Conservation (phyloP, 2,329 filamentous ascomycete species). For the Apiospora aurea region DNA sequence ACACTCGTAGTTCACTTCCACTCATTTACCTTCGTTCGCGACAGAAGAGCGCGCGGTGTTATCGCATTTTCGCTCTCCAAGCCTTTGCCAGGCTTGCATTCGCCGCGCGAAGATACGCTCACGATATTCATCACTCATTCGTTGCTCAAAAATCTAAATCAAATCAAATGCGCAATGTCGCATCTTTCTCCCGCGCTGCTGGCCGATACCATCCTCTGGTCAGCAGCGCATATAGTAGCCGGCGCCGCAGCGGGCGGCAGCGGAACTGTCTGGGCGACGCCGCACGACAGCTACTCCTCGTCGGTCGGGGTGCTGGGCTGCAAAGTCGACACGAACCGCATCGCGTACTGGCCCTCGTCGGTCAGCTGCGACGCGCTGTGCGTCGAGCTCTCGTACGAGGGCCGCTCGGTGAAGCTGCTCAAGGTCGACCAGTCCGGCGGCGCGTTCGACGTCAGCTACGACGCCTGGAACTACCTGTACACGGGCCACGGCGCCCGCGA, state of each 20-base stretch:
- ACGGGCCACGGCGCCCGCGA: conserved; percentile 56
- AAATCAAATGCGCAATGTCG: conserved; percentile 13
- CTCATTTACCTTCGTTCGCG: neutral
- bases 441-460: conserved; percentile 56
- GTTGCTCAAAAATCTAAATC: neutral
- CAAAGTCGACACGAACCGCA: conserved; percentile 66
- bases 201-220: neutral
- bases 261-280: conserved; percentile 53
- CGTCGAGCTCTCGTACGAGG: conserved; percentile 57
- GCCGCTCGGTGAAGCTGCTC: conserved; percentile 62
- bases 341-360: conserved; percentile 56
- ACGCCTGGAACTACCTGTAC: conserved; percentile 64
- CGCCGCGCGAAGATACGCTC: neutral
- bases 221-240: conserved; percentile 8
- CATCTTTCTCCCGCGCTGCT: conserved; percentile 7
- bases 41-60: neutral
- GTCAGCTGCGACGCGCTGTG: conserved; percentile 64
- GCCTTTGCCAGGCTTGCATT: neutral
- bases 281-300: conserved; percentile 63
- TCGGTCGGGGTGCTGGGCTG: conserved; percentile 66
- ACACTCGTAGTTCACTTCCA: neutral
- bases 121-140: neutral
- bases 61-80: neutral
- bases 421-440: conserved; percentile 62
- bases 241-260: conserved; percentile 22